These are phyloP conservation scores for Polytrichum formosum DNA, from an alignment of 225 moss, liverwort and hornwort genomes.

Conservation along the genomic window DNA sequence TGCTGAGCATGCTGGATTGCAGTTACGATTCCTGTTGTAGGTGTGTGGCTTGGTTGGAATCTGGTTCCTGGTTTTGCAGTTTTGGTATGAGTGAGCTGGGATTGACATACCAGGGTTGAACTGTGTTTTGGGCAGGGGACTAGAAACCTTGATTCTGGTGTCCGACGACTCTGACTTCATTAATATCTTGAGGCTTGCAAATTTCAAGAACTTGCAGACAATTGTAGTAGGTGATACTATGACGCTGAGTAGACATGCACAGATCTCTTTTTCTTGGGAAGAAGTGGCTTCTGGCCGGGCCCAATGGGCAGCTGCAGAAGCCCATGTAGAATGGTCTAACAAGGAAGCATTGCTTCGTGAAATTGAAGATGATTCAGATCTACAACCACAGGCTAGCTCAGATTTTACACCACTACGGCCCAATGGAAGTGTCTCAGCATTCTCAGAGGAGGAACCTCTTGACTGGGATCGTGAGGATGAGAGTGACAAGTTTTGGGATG, in stretches of 20 bases:
- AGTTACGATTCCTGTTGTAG: neutral
- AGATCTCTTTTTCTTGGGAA: constrained; percentile 77
- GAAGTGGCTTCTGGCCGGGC: constrained; percentile 84
- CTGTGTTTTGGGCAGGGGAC: constrained; percentile 43
- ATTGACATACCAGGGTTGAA: too few species aligned
- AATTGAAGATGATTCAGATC: constrained; percentile 48
- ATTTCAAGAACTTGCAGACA: constrained; percentile 52
- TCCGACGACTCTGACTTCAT: constrained; percentile 88
- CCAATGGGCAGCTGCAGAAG: constrained; percentile 43
- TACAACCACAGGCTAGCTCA: constrained; percentile 12
- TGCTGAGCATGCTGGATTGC: neutral
- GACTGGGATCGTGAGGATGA: constrained; percentile 25
- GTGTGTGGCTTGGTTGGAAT: neutral
- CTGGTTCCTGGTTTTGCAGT: neutral
- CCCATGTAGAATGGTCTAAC: constrained; percentile 46
- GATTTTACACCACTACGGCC: constrained; percentile 30
- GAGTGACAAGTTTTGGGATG: constrained; percentile 8
- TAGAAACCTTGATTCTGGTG: constrained; percentile 68
- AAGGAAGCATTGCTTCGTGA: constrained; percentile 56
- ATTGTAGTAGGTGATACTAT: constrained; percentile 75
- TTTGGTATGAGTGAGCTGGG: neutral
- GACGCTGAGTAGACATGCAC: constrained; percentile 58
- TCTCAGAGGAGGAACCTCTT: constrained; percentile 31
- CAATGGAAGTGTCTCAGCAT: constrained; percentile 33
- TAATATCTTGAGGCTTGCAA: constrained; percentile 66